Conservation (phyloP, 805 yeast genomes). For the Cyberlindnera mycetangii region DNA sequence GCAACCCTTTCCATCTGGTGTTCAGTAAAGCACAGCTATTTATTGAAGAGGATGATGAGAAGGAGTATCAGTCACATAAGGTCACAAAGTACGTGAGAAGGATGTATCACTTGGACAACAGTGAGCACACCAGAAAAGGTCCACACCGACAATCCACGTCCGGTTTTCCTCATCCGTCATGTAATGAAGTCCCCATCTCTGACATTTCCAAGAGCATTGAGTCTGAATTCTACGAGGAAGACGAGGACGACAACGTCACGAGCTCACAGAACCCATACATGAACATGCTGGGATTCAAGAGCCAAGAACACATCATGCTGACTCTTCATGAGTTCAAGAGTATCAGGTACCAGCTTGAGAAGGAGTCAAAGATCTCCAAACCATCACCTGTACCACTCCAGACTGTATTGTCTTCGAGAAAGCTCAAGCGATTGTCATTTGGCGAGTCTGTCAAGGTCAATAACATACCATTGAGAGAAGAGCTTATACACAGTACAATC, state of each 20-base stretch:
- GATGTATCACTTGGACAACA: slow-evolving; percentile 32
- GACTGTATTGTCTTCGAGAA: neutral
- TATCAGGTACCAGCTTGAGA: neutral
- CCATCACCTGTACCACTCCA: neutral
- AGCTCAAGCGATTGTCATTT: neutral
- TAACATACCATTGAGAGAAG: neutral
- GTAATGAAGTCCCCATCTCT: neutral
- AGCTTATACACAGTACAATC: neutral
- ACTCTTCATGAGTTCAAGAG: neutral
- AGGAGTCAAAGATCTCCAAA: neutral
- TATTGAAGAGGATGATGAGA: slow-evolving; percentile 42
- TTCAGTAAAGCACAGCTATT: slow-evolving; percentile 24
- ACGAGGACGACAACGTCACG: neutral
- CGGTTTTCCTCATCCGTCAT: neutral
- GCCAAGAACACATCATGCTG: slow-evolving; percentile 4
- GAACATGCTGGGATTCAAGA: slow-evolving; percentile 3
- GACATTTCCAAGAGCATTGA: neutral
- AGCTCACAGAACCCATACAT: neutral
- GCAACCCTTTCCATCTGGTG: neutral
- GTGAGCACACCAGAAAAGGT: slow-evolving; percentile 2
- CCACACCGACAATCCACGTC: neutral
- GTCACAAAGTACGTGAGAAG: slow-evolving; percentile 44
- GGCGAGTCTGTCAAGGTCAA: neutral
- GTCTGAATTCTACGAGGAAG: too few relatives aligned
- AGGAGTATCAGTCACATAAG: slow-evolving; percentile 51